Percentiles rank a stretch among this genome's conserved stretches.
Evolutionary conservation across 495 filamentous ascomycete genomes (phyloP).

Genomic region (Hypomontagnella monticulosa): DNA sequence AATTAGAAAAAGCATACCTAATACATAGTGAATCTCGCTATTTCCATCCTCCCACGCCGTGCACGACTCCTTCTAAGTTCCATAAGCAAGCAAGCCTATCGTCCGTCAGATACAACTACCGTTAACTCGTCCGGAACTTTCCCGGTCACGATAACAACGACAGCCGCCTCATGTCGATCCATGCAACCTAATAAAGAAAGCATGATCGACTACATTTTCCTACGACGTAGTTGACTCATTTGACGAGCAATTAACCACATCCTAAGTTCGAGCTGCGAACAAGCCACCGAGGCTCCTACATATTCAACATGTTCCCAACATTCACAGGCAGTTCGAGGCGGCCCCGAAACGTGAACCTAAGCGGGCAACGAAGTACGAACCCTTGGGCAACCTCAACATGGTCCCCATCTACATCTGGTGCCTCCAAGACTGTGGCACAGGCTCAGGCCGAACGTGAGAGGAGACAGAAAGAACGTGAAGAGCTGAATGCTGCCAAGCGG

Average conservation of each 20-base stretch:
- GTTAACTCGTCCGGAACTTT: not conserved
- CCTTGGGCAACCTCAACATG: constrained; percentile 71
- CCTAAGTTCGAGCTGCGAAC: not conserved
- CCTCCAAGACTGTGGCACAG: constrained; percentile 79
- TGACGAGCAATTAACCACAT: constrained; percentile 1
- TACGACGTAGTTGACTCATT: not conserved
- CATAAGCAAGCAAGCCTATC: no score
- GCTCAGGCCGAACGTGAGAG: constrained; percentile 84
- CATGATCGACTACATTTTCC: constrained; percentile 1
- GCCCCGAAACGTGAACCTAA: constrained; percentile 91
- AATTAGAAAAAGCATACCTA: not conserved
- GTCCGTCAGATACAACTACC: constrained; percentile 13
- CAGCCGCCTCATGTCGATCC: constrained; percentile 21
- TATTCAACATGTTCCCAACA: constrained; percentile 77
- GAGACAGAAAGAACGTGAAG: constrained; percentile 83
- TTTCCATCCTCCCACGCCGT: not conserved
- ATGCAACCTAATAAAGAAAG: constrained; percentile 14
- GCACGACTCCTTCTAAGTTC: not conserved
- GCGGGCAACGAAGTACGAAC: constrained; percentile 77
- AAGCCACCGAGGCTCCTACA: not conserved
- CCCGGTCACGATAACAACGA: not conserved
- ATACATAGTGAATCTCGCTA: no score
- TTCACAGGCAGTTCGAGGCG: constrained; percentile 90
- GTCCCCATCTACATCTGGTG: constrained; percentile 60
- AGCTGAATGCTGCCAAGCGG: constrained; percentile 74